These are phyloP conservation scores for Orbilia blumenaviensis DNA, from an alignment of 2,329 filamentous ascomycete genomes.

Conservation along the genomic window DNA sequence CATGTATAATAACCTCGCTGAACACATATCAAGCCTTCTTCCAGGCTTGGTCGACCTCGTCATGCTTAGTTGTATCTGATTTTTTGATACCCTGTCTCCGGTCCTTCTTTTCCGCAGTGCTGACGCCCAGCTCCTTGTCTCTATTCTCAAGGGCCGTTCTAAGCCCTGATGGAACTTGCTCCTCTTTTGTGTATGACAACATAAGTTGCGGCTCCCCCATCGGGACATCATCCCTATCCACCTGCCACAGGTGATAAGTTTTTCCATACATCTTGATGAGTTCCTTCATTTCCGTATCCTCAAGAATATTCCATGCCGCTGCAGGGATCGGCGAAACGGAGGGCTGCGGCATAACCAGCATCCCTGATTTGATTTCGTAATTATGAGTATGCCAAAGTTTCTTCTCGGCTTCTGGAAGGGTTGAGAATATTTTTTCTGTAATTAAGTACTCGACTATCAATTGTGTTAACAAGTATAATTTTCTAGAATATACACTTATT, in stretches of 20 bases:
- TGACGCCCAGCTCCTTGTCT: constrained; percentile 64
- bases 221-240: constrained; percentile 70
- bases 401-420: constrained; percentile 73
- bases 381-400: constrained; percentile 80
- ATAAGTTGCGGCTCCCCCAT: constrained; percentile 67
- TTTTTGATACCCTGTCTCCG: constrained; percentile 62
- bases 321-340: constrained; percentile 44
- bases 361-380: constrained; percentile 79
- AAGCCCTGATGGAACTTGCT: constrained; percentile 64
- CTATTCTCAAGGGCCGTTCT: constrained; percentile 63
- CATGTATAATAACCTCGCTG: background rate
- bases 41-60: constrained; percentile 11
- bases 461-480: background rate
- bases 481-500: too few species aligned
- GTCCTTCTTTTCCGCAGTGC: constrained; percentile 64
- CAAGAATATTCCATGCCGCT: constrained; percentile 73
- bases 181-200: constrained; percentile 66
- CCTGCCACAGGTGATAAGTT: constrained; percentile 86
- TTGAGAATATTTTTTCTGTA: constrained; percentile 72
- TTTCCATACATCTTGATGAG: constrained; percentile 81
- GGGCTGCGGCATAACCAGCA: constrained; percentile 79
- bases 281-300: constrained; percentile 80
- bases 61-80: constrained; percentile 62
- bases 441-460: constrained; percentile 81
- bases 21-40: background rate